Base-by-base conservation (phyloP, 176 grass and related monocot genomes). In the Poa annua region DNA sequence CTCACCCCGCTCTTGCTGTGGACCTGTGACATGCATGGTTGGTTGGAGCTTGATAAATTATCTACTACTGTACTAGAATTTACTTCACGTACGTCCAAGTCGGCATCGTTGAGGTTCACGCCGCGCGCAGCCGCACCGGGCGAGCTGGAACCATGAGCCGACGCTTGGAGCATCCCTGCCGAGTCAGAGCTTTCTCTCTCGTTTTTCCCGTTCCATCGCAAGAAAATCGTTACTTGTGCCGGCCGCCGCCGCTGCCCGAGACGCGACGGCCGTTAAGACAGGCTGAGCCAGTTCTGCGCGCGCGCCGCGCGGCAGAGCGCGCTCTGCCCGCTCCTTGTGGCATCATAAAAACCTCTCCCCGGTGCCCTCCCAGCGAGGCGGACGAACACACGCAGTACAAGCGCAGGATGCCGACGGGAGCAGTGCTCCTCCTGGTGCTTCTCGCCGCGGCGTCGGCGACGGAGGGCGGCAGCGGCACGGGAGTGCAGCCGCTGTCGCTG, bases 401-500 rank as follows among this genome's bases (percentile, higher is more conserved):
- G 5, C 38, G 26, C 13, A 1, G 5, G 14, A 63, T 63, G 56
- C 76, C 76, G 56, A 7, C 14, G 22, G 14, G 39, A 24, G 24
- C 42, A 14, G 24, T 63, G 25, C 22, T 24, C 4, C 13, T 80
- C 62, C 44, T 52, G 11, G 17, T 38, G 44, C 45, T 81, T 16
- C 19, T 68, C 33, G 47, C 20, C 48, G 22, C 25, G 13, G 70
- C 24, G 13, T 73, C 22, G 22, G 80, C 20, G 5, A 25, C 26
- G 29, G 44, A 20, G n/a, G 44, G 32, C 7, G 2, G 8, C 32
- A 14, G 32, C 7, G 2, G 8, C 32, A 14, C 48, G 2, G 45
- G 75, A 2, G 82, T 76, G 24, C 91, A 94, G 74, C 91, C 88
- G 48, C 79, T 90, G 61, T 87, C 91, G 32, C 76, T 69, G 19